A percentile compares a stretch with the other conserved stretches of the same genome.
Conservation (phyloP, 192 early-diverging fungal species). For the Gonapodya prolifera region DNA sequence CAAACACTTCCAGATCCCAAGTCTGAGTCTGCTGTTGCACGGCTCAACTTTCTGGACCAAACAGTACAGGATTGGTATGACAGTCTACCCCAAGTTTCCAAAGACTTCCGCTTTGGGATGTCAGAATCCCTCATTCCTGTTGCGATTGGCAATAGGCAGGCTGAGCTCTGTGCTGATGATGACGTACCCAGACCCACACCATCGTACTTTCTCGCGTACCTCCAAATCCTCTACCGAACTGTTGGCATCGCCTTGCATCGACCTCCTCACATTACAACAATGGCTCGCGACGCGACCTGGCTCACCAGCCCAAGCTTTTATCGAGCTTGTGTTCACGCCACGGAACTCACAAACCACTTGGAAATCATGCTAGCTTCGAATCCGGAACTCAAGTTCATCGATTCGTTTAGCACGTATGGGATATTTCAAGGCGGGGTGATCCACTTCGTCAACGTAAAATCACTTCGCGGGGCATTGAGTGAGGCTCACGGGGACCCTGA, state of each 20-base stretch:
- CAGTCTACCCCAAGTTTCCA: background rate
- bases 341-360: background rate
- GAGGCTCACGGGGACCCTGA: too few species aligned
- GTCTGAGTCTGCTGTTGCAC: background rate
- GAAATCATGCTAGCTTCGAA: background rate
- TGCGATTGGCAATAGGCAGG: background rate
- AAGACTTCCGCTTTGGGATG: background rate
- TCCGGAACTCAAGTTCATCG: background rate
- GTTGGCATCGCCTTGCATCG: background rate
- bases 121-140: background rate
- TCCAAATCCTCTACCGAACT: background rate
- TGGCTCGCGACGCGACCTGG: background rate
- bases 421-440: background rate
- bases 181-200: background rate
- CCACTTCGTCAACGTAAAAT: background rate
- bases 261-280: background rate
- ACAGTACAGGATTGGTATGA: background rate
- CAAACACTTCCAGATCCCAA: background rate
- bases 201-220: background rate
- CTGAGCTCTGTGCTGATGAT: background rate
- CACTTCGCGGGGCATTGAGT: background rate
- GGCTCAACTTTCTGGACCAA: background rate
- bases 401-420: background rate
- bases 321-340: background rate
- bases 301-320: background rate